Evolutionary conservation across 129 eudicot species (phyloP), one percentile per base, ranked within the genome.

Genomic region (Apium graveolens): DNA sequence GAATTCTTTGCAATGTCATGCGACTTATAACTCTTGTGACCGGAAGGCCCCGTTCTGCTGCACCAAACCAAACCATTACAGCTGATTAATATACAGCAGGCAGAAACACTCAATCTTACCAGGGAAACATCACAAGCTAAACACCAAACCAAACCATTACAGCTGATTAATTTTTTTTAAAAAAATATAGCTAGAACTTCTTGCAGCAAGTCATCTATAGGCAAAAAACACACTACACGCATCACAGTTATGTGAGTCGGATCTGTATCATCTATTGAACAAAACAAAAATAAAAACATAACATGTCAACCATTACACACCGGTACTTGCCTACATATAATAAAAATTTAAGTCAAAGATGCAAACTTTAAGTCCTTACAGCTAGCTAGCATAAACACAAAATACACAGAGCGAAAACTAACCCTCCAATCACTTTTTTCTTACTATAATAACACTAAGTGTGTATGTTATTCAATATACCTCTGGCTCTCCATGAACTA

Each of bases 1-100:
- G 85, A 85, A 96, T 92, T 82, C 80, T 90, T 77, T 96, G 99
- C 85, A 96, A 86, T 29, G 97, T 92, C 99, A 96, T 92, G 80
- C 99, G 95, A 80, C 99, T 96, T 73, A 96, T 83, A 77, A 96
- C 99, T 86, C 99, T 81, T 5, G 99, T 96, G 21, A 96, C 99
- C 4, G 99, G 99, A 80, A 96, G 97, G 66, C 99, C 99, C 45
- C 95, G 81, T 79, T 90, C 97, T 14, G 84, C 99, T 73, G 99
- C 99, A 83, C n/a, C n/a, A n/a, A n/a, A n/a, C n/a, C n/a, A n/a
- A n/a, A n/a, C n/a, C n/a, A n/a, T n/a, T n/a, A n/a, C n/a, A n/a
- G n/a, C n/a, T n/a, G n/a, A n/a, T n/a, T n/a, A n/a, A n/a, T n/a
- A n/a, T n/a, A n/a, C n/a, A 57, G 11, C 66, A 51, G 60, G 60